A percentile compares a stretch with the other conserved stretches of the same genome.
Conservation (phyloP, 192 early-diverging fungal species). For the Obelidium mucronatum region DNA sequence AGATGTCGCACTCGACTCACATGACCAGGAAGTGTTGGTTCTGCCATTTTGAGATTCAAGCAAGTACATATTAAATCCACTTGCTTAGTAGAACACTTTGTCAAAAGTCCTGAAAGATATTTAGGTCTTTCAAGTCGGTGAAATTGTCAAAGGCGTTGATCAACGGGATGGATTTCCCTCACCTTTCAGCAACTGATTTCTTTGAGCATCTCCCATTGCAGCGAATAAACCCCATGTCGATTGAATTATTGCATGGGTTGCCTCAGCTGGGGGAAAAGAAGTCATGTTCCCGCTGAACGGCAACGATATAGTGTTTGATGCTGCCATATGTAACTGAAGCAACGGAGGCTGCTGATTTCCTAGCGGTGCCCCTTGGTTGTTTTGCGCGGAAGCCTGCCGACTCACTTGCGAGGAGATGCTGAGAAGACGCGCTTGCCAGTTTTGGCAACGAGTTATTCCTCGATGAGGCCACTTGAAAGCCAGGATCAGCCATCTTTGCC, state of each 20-base stretch:
- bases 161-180: neutral
- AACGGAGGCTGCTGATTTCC: neutral
- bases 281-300: constrained; percentile 19
- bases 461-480: no score
- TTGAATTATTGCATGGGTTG: constrained; percentile 50
- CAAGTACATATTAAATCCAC: constrained; percentile 54
- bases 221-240: constrained; percentile 53
- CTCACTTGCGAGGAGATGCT: no score
- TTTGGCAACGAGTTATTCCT: constrained; percentile 23
- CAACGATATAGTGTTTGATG: neutral
- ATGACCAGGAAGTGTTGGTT: constrained; percentile 30
- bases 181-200: constrained; percentile 54
- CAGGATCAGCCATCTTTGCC: no score
- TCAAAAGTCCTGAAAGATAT: constrained; percentile 42
- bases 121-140: neutral
- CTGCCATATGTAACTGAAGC: neutral
- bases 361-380: neutral
- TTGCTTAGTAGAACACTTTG: constrained; percentile 49
- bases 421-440: neutral
- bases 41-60: constrained; percentile 51
- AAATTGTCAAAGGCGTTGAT: neutral
- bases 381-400: no score
- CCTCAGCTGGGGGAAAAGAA: constrained; percentile 19
- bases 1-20: constrained; percentile 7
- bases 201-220: constrained; percentile 51